phyloP scores from a whole-genome alignment of 1,284 basidiomycete genomes.

The Irpex sp. region DNA sequence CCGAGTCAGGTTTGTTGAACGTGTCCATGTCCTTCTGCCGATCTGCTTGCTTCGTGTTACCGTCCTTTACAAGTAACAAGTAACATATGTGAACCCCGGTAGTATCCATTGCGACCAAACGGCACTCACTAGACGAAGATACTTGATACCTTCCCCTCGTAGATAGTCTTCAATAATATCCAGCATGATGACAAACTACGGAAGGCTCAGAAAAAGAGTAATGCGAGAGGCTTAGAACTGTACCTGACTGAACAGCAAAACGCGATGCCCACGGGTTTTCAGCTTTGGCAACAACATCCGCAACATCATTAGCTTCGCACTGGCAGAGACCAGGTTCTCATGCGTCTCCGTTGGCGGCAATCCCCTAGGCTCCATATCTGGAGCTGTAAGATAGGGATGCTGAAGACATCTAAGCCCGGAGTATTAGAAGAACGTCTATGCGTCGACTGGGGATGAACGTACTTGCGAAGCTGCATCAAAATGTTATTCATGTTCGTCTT shows the following conservation, averaged over 20 bases:
- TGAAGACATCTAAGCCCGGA: conserved; percentile 62
- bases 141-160: conserved; percentile 85
- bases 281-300: conserved; percentile 84
- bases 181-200: conserved; percentile 89
- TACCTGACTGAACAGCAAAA: conserved; percentile 98
- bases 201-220: background rate
- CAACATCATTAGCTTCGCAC: conserved; percentile 85
- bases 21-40: conserved; percentile 95
- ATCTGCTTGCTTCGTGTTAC: conserved; percentile 81
- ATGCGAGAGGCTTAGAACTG: too few relatives aligned
- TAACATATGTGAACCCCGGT: background rate
- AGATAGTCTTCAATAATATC: conserved; percentile 94
- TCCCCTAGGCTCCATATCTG: conserved; percentile 77
- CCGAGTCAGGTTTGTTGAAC: conserved; percentile 85
- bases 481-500: conserved; percentile 71
- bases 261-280: conserved; percentile 86
- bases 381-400: conserved; percentile 87
- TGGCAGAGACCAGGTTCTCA: conserved; percentile 79
- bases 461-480: conserved; percentile 86
- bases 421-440: conserved; percentile 7
- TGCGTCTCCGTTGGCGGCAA: conserved; percentile 64
- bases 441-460: conserved; percentile 18
- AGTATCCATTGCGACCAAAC: background rate
- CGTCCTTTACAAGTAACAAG: conserved; percentile 55
- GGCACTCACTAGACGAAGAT: conserved; percentile 74